These are phyloP conservation scores for Suillus lakei DNA, from an alignment of 768 basidiomycete genomes.

Conservation along the genomic window DNA sequence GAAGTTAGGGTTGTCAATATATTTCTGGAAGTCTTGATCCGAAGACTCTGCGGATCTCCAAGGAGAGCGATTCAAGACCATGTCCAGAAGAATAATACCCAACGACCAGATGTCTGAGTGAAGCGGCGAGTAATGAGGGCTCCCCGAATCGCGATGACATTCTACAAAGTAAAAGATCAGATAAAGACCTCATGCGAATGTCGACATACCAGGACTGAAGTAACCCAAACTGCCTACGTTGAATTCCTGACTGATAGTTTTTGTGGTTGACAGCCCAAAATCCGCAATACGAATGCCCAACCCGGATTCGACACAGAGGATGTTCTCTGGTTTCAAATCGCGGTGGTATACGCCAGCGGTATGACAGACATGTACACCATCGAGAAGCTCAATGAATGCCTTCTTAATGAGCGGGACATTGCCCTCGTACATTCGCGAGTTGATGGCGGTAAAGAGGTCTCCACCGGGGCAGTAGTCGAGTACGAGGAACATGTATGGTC, in stretches of 20 bases:
- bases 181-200: not conserved
- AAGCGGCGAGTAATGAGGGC: slow-evolving; percentile 20
- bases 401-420: slow-evolving; percentile 65
- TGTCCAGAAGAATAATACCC: slow-evolving; percentile 82
- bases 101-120: slow-evolving; percentile 70
- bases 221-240: slow-evolving; percentile 66
- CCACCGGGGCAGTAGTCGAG: slow-evolving; percentile 62
- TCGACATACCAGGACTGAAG: slow-evolving; percentile 70
- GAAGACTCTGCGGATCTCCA: slow-evolving; percentile 72
- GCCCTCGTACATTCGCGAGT: slow-evolving; percentile 53
- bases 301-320: slow-evolving; percentile 63
- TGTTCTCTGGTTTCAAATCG: slow-evolving; percentile 87
- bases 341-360: slow-evolving; percentile 75
- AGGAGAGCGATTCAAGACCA: slow-evolving; percentile 73
- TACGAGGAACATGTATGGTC: slow-evolving; percentile 67
- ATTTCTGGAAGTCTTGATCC: slow-evolving; percentile 72
- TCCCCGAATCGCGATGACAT: slow-evolving; percentile 50
- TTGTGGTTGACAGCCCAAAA: slow-evolving; percentile 72
- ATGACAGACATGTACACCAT: slow-evolving; percentile 80
- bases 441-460: slow-evolving; percentile 75
- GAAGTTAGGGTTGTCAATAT: slow-evolving; percentile 63
- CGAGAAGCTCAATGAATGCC: slow-evolving; percentile 77
- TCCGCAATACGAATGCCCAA: slow-evolving; percentile 67
- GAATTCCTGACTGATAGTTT: slow-evolving; percentile 50
- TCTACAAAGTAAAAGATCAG: slow-evolving; percentile 43